Percentiles rank a stretch among this genome's conserved stretches.
These are phyloP conservation scores for Blastobotrys raffinosifermentans DNA, from an alignment of 1,139 yeast species.

Conservation along the genomic window DNA sequence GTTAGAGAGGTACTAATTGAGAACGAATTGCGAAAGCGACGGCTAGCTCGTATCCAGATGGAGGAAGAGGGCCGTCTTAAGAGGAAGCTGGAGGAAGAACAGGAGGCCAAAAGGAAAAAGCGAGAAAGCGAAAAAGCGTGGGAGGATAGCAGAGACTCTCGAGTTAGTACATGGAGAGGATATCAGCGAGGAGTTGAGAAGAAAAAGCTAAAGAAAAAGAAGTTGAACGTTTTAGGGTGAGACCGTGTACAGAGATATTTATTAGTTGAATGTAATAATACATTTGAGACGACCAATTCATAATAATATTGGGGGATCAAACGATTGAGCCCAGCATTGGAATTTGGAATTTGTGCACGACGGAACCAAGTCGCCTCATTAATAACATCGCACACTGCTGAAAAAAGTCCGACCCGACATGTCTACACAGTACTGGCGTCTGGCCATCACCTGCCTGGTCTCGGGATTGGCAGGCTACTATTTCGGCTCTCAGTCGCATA, in stretches of 20 bases:
- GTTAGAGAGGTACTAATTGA: conserved; percentile 42
- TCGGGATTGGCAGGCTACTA: conserved; percentile 20
- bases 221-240: conserved; percentile 28
- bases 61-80: conserved; percentile 40
- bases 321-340: too few relatives aligned
- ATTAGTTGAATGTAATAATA: too few relatives aligned
- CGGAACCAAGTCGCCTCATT: too few relatives aligned
- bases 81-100: conserved; percentile 35
- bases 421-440: conserved; percentile 5
- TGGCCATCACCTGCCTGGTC: background rate
- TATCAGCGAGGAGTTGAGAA: conserved; percentile 43
- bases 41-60: conserved; percentile 35
- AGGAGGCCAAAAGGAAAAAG: conserved; percentile 38
- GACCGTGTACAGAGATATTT: background rate
- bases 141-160: conserved; percentile 56
- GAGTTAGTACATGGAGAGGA: conserved; percentile 59
- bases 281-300: background rate
- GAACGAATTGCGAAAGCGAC: conserved; percentile 38
- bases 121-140: conserved; percentile 45
- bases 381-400: too few relatives aligned
- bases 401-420: conserved; percentile 1
- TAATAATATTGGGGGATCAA: background rate
- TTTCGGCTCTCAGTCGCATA: conserved; percentile 11
- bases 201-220: conserved; percentile 35
- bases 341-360: too few relatives aligned